phyloP scores from a whole-genome alignment of 2,329 filamentous ascomycete genomes.

The Catunica adiposa region DNA sequence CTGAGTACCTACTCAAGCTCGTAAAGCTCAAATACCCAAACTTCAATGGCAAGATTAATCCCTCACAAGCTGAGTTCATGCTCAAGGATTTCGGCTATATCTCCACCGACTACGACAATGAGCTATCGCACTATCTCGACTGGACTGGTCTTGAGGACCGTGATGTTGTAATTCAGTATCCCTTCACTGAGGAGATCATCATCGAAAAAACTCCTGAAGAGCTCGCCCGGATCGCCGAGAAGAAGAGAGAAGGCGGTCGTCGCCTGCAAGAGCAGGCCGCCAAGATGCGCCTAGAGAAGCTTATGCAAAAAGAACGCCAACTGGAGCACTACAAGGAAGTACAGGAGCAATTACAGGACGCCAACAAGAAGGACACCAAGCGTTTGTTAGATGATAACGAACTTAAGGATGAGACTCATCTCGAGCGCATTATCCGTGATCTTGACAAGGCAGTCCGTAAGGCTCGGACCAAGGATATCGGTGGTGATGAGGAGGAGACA shows the following conservation, averaged over 20 bases:
- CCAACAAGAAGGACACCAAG: constrained; percentile 82
- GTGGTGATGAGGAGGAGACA: constrained; percentile 61
- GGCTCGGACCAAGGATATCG: constrained; percentile 83
- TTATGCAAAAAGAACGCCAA: constrained; percentile 91
- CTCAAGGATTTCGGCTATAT: constrained; percentile 82
- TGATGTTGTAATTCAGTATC: constrained; percentile 79
- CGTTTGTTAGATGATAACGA: constrained; percentile 78
- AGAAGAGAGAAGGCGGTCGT: constrained; percentile 84
- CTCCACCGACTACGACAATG: constrained; percentile 64
- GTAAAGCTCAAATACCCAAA: constrained; percentile 81
- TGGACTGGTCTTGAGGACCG: constrained; percentile 86
- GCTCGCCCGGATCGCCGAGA: constrained; percentile 73
- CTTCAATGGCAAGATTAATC: constrained; percentile 71
- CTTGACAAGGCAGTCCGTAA: constrained; percentile 81
- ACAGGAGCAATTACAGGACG: constrained; percentile 51
- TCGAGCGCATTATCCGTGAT: constrained; percentile 74
- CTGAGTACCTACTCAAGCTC: constrained; percentile 82
- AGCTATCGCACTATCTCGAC: constrained; percentile 63
- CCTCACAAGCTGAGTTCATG: constrained; percentile 74
- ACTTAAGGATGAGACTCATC: constrained; percentile 72
- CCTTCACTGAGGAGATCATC: constrained; percentile 79
- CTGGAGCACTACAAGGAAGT: constrained; percentile 84
- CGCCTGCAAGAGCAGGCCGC: constrained; percentile 88
- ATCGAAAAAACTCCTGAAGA: constrained; percentile 91
- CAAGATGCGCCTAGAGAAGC: constrained; percentile 88